Base-by-base conservation (phyloP, 345 rosid genomes). In the Brassica nigra region DNA sequence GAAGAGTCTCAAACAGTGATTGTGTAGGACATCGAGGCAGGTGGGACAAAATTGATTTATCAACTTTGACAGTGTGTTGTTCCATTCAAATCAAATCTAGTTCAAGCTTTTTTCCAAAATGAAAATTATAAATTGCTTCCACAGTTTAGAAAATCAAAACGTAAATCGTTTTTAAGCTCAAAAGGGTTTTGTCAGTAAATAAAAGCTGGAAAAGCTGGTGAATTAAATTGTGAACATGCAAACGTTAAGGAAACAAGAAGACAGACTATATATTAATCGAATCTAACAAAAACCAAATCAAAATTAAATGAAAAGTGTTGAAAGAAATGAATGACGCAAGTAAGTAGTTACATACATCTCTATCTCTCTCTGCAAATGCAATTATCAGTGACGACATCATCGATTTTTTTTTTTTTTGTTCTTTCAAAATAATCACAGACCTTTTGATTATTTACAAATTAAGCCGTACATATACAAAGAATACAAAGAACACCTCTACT, bases 381-480 rank as follows among this genome's bases (percentile, higher is more conserved):
- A 29, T 69, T 29, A 68, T 68, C 71, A 11, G 58, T 42, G 10
- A 52, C 49, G 18, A 37, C 14, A 67, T 31, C 59, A 47, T 0
- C 31, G 63, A 1, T n/a, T 10, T 30, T 9, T n/a, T 5, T 33
- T 20, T 5, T 4, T 1, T 3, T 37, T 42, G 3, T 42, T 10
- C 14, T 42, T 31, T 67, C 33, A 47, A 79, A 80, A 74, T n/a
- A 80, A 75, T 63, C 37, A 75, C 31, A 7, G 27, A 63, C 30
- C 36, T 70, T 80, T 39, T 74, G 62, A 76, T 65, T 31, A 80
- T 80, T 57, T 81, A 81, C 83, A 81, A 71, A 81, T 66, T 81
- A 12, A 71, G 77, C 77, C 80, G 68, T 80, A 75, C 62, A 80
- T 80, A 57, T 80, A 80, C 83, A 80, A 80, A 80, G 80, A 80